Base-by-base conservation (phyloP, 305 asterid genomes). In the Euphrasia arctica region DNA sequence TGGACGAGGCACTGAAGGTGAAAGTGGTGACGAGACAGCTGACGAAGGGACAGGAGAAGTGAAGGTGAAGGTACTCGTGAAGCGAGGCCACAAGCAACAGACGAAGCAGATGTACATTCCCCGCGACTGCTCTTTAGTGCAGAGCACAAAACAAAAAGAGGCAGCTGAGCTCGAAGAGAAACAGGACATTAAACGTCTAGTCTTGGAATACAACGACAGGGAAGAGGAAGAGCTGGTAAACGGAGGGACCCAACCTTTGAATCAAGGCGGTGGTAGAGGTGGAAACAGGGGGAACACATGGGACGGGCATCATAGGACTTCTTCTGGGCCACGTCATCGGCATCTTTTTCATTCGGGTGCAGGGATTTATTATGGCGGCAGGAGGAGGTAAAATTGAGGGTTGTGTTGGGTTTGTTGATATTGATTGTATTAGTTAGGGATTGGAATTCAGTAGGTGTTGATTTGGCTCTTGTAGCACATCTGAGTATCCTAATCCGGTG, bases 91-190 rank as follows among this genome's bases (percentile, higher is more conserved):
- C 84, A 94, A 90, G 78, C 97, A 88, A 63, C 95, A 94, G 74
- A 94, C 95, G 4, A 90, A 82, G 75, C 92, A 88, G 52, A 94
- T 94, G 98, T 81, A 67, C 58, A 84, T 90, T 62, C 99, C 99
- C n/a, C 92, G 87, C 5, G 99, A 94, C 57, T 83, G 95, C 82
- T 81, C 96, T 43, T 85, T 94, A 56, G 91, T 94, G 59, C 99
- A 88, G 84, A 84, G 98, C 83, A 85, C 98, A 7, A 94, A 90
- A 75, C 95, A 94, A 80, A 85, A 86, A 70, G 99, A 90, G 82
- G 99, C 98, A 12, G 99, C 96, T 6, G 99, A 94, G 77, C 96
- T 90, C 12, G 98, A 94, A 84, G 99, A 94, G 67, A 94, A 94
- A 64, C 93, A 94, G 77, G 98, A 94, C 79, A 94, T 94, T 70